A percentile compares a stretch with the other conserved stretches of the same genome.
These are phyloP conservation scores for Trichocomaceae sp. DNA, from an alignment of 2,329 filamentous ascomycete genomes.

Conservation along the genomic window DNA sequence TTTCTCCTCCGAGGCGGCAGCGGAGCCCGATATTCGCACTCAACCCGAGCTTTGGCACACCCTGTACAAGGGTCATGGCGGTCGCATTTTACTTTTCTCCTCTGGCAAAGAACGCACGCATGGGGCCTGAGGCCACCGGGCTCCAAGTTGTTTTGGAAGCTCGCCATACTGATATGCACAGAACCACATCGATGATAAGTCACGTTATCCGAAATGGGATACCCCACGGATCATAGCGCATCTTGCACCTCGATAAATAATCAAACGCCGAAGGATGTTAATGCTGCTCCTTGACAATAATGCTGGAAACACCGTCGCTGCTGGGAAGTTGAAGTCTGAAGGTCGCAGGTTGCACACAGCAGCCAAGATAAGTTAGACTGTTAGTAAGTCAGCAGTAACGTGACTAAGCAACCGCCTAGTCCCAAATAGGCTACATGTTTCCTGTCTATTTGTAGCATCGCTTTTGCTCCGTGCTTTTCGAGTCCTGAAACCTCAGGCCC, in stretches of 20 bases:
- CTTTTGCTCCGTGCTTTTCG: too few species aligned
- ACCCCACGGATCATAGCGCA: not conserved
- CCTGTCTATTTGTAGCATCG: not conserved
- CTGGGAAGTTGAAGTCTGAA: not conserved
- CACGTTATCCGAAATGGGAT: not conserved
- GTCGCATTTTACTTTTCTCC: conserved; percentile 15
- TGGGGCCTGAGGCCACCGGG: conserved; percentile 6
- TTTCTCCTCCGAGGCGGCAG: conserved; percentile 12
- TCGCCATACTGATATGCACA: conserved; percentile 1
- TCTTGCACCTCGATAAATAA: not conserved
- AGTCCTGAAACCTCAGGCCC: not conserved
- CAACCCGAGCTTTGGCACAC: conserved; percentile 12
- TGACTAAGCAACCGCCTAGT: not conserved
- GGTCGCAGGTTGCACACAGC: too few species aligned
- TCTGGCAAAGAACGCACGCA: conserved; percentile 13
- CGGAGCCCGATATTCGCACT: conserved; percentile 13
- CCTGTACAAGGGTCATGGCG: conserved; percentile 8
- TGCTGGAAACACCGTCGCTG: not conserved
- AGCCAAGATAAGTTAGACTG: too few species aligned
- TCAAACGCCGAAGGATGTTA: not conserved
- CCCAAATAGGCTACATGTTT: conserved; percentile 3
- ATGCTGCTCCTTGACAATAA: not conserved
- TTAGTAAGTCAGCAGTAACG: too few species aligned
- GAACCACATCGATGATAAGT: not conserved
- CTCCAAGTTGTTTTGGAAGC: too few species aligned